Evolutionary conservation across 1,284 basidiomycete species (phyloP), one percentile per base, ranked within the genome.

Genomic region (Earliella scabrosa): DNA sequence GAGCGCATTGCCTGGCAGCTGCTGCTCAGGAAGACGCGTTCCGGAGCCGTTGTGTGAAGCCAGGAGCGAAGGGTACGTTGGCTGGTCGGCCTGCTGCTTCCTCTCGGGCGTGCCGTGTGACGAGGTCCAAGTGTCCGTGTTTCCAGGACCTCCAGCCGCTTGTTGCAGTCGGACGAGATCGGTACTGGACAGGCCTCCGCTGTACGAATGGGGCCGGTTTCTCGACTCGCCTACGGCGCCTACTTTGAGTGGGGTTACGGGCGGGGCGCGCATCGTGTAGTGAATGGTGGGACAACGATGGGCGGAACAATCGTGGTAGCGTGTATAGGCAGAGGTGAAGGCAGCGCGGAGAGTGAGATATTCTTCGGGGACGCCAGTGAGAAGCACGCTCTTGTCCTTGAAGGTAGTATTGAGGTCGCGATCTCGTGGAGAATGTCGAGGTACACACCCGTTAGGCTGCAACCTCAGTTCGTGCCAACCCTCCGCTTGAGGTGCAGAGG

Each of bases 321-420:
- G n/a, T n/a, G n/a, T n/a, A n/a, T n/a, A n/a, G n/a, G n/a, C n/a
- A n/a, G n/a, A n/a, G n/a, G n/a, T n/a, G n/a, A n/a, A n/a, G n/a
- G n/a, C n/a, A n/a, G n/a, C n/a, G n/a, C n/a, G n/a, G n/a, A n/a
- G n/a, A n/a, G n/a, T n/a, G n/a, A n/a, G n/a, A n/a, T n/a, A n/a
- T n/a, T n/a, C n/a, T n/a, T n/a, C n/a, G n/a, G n/a, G n/a, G 53
- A 98, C 97, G 73, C 97, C 97, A 44, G 97, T 99, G 44, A 98
- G 84, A 31, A 99, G 84, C 1, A 97, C 97, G 67, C 98, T 98
- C 83, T 98, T 98, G 79, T 97, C 95, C 76, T 97, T 91, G 84
- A 98, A 99, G 0, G 95, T 96, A 16, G 96, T 97, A 43, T 97
- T 9, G 96, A 95, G 0, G 96, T 97, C 10, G 97, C 97, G 66